Evolutionary conservation across 2,329 filamentous ascomycete species (phyloP).

Genomic region (Nothophaeocryptopus gaeumannii): DNA sequence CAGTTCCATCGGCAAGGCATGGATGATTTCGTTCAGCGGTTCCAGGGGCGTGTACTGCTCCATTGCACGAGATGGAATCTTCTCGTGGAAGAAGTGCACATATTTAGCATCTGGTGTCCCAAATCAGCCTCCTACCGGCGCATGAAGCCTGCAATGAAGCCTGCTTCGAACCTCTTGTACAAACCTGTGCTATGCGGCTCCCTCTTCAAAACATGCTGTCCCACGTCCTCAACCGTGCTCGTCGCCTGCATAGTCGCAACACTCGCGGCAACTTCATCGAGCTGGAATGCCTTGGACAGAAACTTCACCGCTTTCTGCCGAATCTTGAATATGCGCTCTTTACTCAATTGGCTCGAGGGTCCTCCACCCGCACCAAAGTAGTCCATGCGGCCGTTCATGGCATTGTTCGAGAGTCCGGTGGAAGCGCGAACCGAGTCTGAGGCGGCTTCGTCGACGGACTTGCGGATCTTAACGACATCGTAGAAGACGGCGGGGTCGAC

Average conservation of each 20-base stretch:
- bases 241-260: conserved; percentile 81
- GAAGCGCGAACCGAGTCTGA: conserved; percentile 74
- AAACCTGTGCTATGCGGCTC: conserved; percentile 55
- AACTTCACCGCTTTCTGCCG: conserved; percentile 76
- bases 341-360: conserved; percentile 62
- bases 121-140: conserved; percentile 1
- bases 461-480: conserved; percentile 78
- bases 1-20: conserved; percentile 59
- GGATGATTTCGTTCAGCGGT: conserved; percentile 66
- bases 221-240: conserved; percentile 73
- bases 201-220: conserved; percentile 67
- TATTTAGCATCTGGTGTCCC: conserved; percentile 65
- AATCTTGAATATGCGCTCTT: conserved; percentile 74
- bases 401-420: conserved; percentile 66
- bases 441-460: conserved; percentile 75
- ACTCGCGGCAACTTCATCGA: conserved; percentile 80
- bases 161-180: background rate
- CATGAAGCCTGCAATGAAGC: background rate
- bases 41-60: conserved; percentile 68
- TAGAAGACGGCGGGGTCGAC: conserved; percentile 80
- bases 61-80: conserved; percentile 73
- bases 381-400: conserved; percentile 53
- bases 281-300: conserved; percentile 70
- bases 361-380: conserved; percentile 53
- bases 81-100: conserved; percentile 91